Percentiles rank a stretch among this genome's conserved stretches.
These are phyloP conservation scores for Populus hybrid DNA, from an alignment of 441 rosid species.

Conservation along the genomic window DNA sequence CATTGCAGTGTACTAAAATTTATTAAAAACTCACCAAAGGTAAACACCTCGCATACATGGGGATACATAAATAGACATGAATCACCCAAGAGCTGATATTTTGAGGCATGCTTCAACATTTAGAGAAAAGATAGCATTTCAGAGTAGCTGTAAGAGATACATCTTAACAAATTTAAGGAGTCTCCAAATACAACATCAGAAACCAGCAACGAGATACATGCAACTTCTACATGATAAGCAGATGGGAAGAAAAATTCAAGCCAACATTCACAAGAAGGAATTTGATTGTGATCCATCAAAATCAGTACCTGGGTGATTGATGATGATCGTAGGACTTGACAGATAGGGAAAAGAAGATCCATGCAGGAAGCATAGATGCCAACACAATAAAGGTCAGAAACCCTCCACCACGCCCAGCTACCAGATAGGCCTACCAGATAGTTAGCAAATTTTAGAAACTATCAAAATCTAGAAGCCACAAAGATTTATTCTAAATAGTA, in stretches of 20 bases:
- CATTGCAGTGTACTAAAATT: not conserved
- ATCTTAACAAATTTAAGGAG: not conserved
- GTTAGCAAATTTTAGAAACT: constrained; percentile 22
- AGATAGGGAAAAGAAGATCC: constrained; percentile 60
- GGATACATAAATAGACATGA: not conserved
- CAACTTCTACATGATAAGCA: not conserved
- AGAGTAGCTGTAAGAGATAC: not conserved
- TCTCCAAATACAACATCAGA: not conserved
- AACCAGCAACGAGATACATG: not conserved
- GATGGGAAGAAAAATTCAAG: not conserved
- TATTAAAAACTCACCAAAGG: not conserved
- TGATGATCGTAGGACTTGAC: constrained; percentile 42
- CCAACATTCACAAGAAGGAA: not conserved
- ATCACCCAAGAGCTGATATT: not conserved
- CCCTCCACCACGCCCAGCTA: constrained; percentile 86
- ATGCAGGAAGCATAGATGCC: constrained; percentile 70
- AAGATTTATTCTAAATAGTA: constrained; percentile 5
- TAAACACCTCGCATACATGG: not conserved
- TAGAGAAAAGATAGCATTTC: not conserved
- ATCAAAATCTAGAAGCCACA: not conserved
- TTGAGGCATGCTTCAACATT: not conserved
- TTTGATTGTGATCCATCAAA: not conserved
- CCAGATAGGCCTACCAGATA: constrained; percentile 65
- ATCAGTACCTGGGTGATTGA: constrained; percentile 56
- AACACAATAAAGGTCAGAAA: constrained; percentile 65